Base-by-base conservation (phyloP, 495 filamentous ascomycete genomes). In the Chaetomium cochliodes region DNA sequence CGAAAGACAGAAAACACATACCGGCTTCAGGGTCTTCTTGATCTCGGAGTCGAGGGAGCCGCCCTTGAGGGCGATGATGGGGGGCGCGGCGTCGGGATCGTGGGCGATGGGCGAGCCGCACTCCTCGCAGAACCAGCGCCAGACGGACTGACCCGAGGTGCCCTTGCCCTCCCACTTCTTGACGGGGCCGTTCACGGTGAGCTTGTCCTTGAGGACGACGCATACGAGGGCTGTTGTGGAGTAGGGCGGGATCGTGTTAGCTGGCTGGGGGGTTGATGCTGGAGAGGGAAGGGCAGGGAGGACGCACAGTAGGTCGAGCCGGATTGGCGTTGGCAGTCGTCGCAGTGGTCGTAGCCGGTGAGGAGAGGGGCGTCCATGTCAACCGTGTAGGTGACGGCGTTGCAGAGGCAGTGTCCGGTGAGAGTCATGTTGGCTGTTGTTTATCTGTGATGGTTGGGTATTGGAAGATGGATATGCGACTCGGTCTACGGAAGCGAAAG, bases 81-180 rank as follows among this genome's bases (percentile, higher is more conserved):
- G 78, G 41, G 86, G 86, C 20, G 86, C 87, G 16, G 82, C 85
- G 54, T 88, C 86, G 16, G 86, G 87, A 71, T 88, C 86, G 71
- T 89, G 87, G 47, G 86, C 86, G 70, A 89, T 88, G 60, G 86
- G 86, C 5, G 85, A 87, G 59, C 87, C 87, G 75, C 87, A 89
- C 69, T 87, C 85, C 59, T 76, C 77, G 82, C 87, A 89, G 82
- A 88, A 89, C 75, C 86, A 75, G 54, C 87, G 86, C 79, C 85
- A 84, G 50, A 88, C 86, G 58, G 79, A 70, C 49, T 84, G 77
- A 69, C 86, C 86, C 4, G 84, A 87, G 63, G 71, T 74, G 57
- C 82, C 86, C 28, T 67, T 76, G 68, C 83, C 81, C 26, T 84
- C 75, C 72, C 70, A 89, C 76, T 76, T 86, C 80, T 89, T 88